Conservation (phyloP, 164 flowering plant species). For the Vitis riparia region DNA sequence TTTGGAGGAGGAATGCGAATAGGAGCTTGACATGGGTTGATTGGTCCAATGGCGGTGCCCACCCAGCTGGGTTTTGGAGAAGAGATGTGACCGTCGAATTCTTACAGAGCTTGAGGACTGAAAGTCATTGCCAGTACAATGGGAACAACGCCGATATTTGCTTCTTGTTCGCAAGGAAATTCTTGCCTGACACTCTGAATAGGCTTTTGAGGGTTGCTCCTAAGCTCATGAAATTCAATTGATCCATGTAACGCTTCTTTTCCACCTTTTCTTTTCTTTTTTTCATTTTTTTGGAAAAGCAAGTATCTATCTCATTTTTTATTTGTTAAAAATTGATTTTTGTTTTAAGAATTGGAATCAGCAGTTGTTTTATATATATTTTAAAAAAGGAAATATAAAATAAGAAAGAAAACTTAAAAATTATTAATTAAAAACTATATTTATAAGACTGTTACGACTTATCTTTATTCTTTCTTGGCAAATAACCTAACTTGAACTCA, state of each 20-base stretch:
- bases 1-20: constrained; percentile 12
- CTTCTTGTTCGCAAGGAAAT: constrained; percentile 23
- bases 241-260: not conserved
- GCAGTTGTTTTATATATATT: no score
- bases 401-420: fast-evolving
- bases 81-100: constrained; percentile 8
- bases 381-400: no score
- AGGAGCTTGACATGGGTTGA: constrained; percentile 18
- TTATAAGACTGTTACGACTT: no score
- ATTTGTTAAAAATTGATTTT: fast-evolving
- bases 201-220: constrained; percentile 21
- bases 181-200: constrained; percentile 10
- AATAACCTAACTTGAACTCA: no score
- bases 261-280: no score
- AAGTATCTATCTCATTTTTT: no score
- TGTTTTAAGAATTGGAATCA: no score
- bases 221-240: constrained; percentile 9
- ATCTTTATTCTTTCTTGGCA: no score
- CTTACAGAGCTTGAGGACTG: constrained; percentile 8
- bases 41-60: constrained; percentile 19
- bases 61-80: constrained; percentile 9
- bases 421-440: no score
- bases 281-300: no score
- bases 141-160: constrained; percentile 5
- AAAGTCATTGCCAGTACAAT: constrained; percentile 5